These are phyloP conservation scores for Lentinula novae-zelandiae DNA, from an alignment of 1,284 basidiomycete genomes.

Conservation along the genomic window DNA sequence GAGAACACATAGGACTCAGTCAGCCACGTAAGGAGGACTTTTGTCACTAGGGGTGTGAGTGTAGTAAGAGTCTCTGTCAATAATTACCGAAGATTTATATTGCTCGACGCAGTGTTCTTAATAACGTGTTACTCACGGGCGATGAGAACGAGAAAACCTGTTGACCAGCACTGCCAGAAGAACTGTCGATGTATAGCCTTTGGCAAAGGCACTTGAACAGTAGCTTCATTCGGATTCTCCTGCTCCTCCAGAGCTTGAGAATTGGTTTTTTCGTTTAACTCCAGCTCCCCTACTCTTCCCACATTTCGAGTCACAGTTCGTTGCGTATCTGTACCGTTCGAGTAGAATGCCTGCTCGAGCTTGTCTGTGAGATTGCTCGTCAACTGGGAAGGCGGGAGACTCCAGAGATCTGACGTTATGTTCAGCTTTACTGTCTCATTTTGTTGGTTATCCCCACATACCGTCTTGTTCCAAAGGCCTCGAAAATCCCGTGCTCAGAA, in stretches of 20 bases:
- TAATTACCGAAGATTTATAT: background rate
- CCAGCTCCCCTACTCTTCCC: background rate
- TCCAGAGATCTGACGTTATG: conserved; percentile 30
- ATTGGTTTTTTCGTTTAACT: background rate
- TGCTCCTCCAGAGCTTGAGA: background rate
- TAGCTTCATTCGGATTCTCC: background rate
- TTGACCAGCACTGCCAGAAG: conserved; percentile 31
- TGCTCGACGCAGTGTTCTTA: background rate
- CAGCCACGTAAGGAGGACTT: conserved; percentile 36
- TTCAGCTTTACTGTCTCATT: background rate
- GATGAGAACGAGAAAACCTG: conserved; percentile 29
- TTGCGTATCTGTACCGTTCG: conserved; percentile 25
- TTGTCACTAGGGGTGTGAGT: conserved; percentile 33
- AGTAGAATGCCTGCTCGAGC: conserved; percentile 32
- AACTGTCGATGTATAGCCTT: background rate
- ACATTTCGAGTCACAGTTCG: conserved; percentile 21
- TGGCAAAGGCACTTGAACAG: background rate
- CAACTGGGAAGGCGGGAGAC: conserved; percentile 25
- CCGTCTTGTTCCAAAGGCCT: conserved; percentile 39
- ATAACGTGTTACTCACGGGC: conserved; percentile 21
- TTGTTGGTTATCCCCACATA: conserved; percentile 14
- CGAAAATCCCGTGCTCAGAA: conserved; percentile 37
- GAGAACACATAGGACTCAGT: conserved; percentile 31
- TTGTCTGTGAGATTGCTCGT: conserved; percentile 25
- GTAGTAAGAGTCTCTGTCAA: conserved; percentile 25